phyloP scores from a whole-genome alignment of 495 filamentous ascomycete genomes.

The Penicillium coffeae region DNA sequence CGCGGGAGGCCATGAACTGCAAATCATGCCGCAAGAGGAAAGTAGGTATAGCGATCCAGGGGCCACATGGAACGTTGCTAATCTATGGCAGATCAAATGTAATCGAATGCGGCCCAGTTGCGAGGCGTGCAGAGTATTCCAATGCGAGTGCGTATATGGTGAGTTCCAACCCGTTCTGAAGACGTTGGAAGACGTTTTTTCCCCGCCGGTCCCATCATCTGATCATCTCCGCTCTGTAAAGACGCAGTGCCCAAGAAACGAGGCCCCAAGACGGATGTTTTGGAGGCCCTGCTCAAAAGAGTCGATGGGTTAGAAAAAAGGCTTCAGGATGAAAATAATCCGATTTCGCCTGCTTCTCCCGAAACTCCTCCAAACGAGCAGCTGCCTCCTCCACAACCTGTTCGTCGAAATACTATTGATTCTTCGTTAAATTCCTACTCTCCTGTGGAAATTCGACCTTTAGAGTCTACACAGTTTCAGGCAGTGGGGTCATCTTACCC shows the following conservation, averaged over 20 bases:
- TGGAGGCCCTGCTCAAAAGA: slow-evolving; percentile 77
- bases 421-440: slow-evolving; percentile 14
- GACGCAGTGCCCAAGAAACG: slow-evolving; percentile 86
- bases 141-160: slow-evolving; percentile 87
- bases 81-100: slow-evolving; percentile 71
- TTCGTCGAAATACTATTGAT: slow-evolving; percentile 24
- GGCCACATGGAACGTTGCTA: neutral
- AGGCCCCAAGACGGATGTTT: slow-evolving; percentile 82
- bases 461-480: slow-evolving; percentile 1
- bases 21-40: slow-evolving; percentile 89
- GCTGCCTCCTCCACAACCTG: slow-evolving; percentile 7
- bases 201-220: slow-evolving; percentile 5
- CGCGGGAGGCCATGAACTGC: slow-evolving; percentile 89
- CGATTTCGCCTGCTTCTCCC: slow-evolving; percentile 44
- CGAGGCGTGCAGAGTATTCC: slow-evolving; percentile 84
- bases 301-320: slow-evolving; percentile 80
- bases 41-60: slow-evolving; percentile 35
- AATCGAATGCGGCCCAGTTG: slow-evolving; percentile 79
- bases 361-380: slow-evolving; percentile 12
- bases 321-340: slow-evolving; percentile 63
- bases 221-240: slow-evolving; percentile 27
- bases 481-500: neutral
- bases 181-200: neutral
- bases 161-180: slow-evolving; percentile 20
- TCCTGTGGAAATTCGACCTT: slow-evolving; percentile 6